Evolutionary conservation across 2,329 filamentous ascomycete genomes (phyloP).

Genomic region (Colletotrichum cuscutae): DNA sequence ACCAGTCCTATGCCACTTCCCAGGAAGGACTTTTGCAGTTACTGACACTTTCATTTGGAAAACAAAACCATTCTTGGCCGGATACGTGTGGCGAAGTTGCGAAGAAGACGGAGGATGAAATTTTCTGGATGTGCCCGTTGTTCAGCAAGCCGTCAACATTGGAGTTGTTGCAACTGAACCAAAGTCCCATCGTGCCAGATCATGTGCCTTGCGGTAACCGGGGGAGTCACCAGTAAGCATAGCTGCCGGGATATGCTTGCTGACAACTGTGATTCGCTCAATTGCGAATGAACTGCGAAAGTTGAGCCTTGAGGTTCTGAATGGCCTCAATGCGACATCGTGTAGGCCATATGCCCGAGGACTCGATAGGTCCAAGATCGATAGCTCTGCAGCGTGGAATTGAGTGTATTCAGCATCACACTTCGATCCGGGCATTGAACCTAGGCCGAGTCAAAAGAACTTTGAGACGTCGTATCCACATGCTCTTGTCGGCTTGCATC

Average conservation of each 20-base stretch:
- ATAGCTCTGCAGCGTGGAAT: not conserved
- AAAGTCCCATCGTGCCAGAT: constrained; percentile 34
- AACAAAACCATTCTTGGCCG: not conserved
- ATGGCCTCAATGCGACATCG: constrained; percentile 14
- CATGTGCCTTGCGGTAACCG: constrained; percentile 17
- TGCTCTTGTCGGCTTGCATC: constrained; percentile 2
- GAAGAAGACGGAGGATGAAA: not conserved
- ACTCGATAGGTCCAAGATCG: not conserved
- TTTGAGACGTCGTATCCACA: not conserved
- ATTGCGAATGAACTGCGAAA: not conserved
- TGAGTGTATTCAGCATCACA: not conserved
- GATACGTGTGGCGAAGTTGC: not conserved
- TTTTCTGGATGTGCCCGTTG: not conserved
- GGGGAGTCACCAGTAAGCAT: constrained; percentile 12
- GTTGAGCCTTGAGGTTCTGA: not conserved
- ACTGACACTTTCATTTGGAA: constrained; percentile 3
- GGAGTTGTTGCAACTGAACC: constrained; percentile 17
- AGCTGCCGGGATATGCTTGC: constrained; percentile 5
- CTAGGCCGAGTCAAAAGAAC: not conserved
- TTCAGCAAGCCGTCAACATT: not conserved
- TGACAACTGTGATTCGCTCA: constrained; percentile 3
- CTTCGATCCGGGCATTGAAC: not conserved
- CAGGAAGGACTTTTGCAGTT: constrained; percentile 30
- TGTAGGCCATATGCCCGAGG: not conserved
- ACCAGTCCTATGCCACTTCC: not conserved